These are phyloP conservation scores for Yamadazyma tumulicola DNA, from an alignment of 805 yeast species.

Conservation along the genomic window DNA sequence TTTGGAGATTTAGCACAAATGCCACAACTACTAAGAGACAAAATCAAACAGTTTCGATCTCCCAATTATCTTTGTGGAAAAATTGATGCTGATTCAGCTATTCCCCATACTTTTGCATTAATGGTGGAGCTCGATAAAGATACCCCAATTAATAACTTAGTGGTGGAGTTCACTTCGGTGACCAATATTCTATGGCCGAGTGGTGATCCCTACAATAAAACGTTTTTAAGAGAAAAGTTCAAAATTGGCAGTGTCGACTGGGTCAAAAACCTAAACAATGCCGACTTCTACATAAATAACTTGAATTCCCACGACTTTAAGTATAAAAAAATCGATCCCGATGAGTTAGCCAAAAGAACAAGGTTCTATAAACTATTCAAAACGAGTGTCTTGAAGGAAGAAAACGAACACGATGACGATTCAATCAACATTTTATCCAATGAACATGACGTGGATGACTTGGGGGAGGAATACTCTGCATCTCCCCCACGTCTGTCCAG, in stretches of 20 bases:
- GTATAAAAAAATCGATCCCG: slow-evolving; percentile 38
- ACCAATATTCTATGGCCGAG: slow-evolving; percentile 51
- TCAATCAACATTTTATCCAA: too few relatives aligned
- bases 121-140: slow-evolving; percentile 43
- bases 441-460: slow-evolving; percentile 5
- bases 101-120: slow-evolving; percentile 53
- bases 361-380: slow-evolving; percentile 25
- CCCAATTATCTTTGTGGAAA: slow-evolving; percentile 35
- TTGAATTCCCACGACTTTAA: slow-evolving; percentile 42
- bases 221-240: slow-evolving; percentile 44
- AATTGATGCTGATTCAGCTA: slow-evolving; percentile 38
- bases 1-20: slow-evolving; percentile 4
- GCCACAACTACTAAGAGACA: slow-evolving; percentile 14
- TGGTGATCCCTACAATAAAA: slow-evolving; percentile 47
- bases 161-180: slow-evolving; percentile 40
- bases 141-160: slow-evolving; percentile 33
- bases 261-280: slow-evolving; percentile 40
- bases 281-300: slow-evolving; percentile 41
- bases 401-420: slow-evolving; percentile 2
- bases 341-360: slow-evolving; percentile 41
- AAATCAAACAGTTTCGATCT: slow-evolving; percentile 23
- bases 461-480: slow-evolving; percentile 4
- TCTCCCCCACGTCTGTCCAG: not conserved
- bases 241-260: slow-evolving; percentile 47
- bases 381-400: slow-evolving; percentile 13